Conservation (phyloP, 1,284 basidiomycete species). For the Fomitopsis betulina region DNA sequence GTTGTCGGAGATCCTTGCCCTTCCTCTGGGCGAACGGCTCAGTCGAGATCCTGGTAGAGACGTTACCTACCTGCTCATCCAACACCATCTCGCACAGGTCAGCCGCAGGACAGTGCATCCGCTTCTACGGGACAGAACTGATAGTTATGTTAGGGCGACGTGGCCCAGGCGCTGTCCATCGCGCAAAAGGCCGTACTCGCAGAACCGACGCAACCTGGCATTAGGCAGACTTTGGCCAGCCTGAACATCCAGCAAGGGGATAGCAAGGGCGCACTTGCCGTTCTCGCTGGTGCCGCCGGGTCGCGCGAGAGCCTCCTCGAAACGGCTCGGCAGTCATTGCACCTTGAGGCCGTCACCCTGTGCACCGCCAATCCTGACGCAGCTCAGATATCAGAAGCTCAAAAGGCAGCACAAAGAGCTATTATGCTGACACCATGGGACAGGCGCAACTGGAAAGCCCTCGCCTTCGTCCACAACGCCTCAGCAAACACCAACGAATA, state of each 20-base stretch:
- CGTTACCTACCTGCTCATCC: slow-evolving; percentile 62
- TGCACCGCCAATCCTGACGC: slow-evolving; percentile 25
- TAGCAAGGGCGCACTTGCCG: slow-evolving; percentile 35
- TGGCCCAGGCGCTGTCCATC: slow-evolving; percentile 43
- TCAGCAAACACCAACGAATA: not conserved
- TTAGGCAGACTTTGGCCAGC: slow-evolving; percentile 48
- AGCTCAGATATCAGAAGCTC: slow-evolving; percentile 26
- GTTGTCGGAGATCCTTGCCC: slow-evolving; percentile 71
- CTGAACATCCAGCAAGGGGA: slow-evolving; percentile 47
- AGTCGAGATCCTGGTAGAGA: slow-evolving; percentile 62
- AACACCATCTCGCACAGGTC: slow-evolving; percentile 67
- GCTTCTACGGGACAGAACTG: not conserved
- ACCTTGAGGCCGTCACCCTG: slow-evolving; percentile 37
- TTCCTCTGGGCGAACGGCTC: slow-evolving; percentile 59
- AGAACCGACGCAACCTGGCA: slow-evolving; percentile 48
- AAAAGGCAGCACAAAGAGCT: slow-evolving; percentile 54
- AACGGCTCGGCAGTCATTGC: slow-evolving; percentile 35
- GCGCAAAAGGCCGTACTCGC: slow-evolving; percentile 52
- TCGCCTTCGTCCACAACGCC: slow-evolving; percentile 42
- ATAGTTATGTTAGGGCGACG: slow-evolving; percentile 37
- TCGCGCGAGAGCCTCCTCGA: slow-evolving; percentile 24
- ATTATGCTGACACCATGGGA: slow-evolving; percentile 68
- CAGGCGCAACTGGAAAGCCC: slow-evolving; percentile 49
- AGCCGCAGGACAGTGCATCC: slow-evolving; percentile 7
- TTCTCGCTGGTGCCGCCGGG: slow-evolving; percentile 27